Percentiles rank a stretch among this genome's conserved stretches.
Conservation (phyloP, 1,139 yeast species). For the Scheffersomyces segobiensis region DNA sequence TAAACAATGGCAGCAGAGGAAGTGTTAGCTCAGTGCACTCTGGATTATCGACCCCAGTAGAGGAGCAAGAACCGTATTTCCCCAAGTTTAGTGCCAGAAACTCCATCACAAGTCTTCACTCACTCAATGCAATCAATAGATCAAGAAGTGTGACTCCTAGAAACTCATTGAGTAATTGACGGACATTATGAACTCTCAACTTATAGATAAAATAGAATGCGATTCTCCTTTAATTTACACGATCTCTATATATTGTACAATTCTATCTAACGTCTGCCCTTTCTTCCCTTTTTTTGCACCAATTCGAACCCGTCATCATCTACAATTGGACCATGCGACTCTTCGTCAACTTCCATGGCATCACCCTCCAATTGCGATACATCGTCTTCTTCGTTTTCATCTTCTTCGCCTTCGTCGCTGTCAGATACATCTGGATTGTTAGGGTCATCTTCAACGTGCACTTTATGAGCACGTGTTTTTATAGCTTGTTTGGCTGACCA, state of each 20-base stretch:
- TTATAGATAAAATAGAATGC: background rate
- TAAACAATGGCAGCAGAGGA: constrained; percentile 22
- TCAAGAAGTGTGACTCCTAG: constrained; percentile 42
- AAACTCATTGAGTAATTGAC: constrained; percentile 32
- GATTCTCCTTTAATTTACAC: background rate
- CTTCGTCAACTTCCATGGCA: constrained; percentile 40
- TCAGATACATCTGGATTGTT: constrained; percentile 56
- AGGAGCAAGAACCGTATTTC: constrained; percentile 28
- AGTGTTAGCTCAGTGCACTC: constrained; percentile 25
- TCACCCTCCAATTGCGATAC: constrained; percentile 26
- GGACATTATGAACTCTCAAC: background rate
- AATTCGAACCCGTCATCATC: constrained; percentile 95
- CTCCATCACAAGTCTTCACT: constrained; percentile 43
- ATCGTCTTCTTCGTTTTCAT: constrained; percentile 46
- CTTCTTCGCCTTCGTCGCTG: constrained; percentile 46
- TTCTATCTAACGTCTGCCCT: constrained; percentile 17
- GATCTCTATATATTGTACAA: background rate
- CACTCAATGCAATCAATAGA: constrained; percentile 43
- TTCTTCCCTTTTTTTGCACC: constrained; percentile 68
- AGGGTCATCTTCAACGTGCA: constrained; percentile 55
- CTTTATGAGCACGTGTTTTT: constrained; percentile 25
- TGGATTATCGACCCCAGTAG: constrained; percentile 27
- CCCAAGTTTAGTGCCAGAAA: constrained; percentile 21
- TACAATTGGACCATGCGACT: constrained; percentile 58
- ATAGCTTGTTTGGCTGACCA: constrained; percentile 57